Evolutionary conservation across 2,329 filamentous ascomycete genomes (phyloP).

Genomic region (Hypoxylon sp.): DNA sequence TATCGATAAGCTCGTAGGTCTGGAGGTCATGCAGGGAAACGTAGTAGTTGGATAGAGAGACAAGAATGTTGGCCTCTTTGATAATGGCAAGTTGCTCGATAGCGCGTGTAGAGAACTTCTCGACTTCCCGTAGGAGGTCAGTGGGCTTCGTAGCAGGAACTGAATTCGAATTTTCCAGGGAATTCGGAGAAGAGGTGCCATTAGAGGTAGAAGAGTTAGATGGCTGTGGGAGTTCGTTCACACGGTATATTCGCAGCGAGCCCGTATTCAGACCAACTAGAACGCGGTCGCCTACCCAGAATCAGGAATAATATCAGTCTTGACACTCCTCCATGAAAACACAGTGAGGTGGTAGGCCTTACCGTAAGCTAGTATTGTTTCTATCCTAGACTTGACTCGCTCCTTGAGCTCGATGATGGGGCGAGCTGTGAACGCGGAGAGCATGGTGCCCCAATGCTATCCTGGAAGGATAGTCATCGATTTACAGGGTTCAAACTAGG

Average conservation of each 20-base stretch:
- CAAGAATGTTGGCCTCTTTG: conserved; percentile 91
- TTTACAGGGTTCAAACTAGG: neutral
- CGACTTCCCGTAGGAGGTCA: conserved; percentile 90
- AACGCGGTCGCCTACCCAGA: conserved; percentile 81
- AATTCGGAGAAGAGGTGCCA: conserved; percentile 46
- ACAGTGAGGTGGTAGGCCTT: conserved; percentile 49
- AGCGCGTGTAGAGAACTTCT: conserved; percentile 91
- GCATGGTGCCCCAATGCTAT: conserved; percentile 72
- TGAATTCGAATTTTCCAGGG: conserved; percentile 49
- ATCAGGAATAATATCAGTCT: conserved; percentile 14
- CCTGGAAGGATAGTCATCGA: conserved; percentile 36
- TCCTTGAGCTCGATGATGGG: conserved; percentile 97
- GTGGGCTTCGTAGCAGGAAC: conserved; percentile 68
- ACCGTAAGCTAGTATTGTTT: conserved; percentile 94
- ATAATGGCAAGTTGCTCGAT: conserved; percentile 96
- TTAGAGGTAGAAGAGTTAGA: conserved; percentile 56
- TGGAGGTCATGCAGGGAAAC: conserved; percentile 92
- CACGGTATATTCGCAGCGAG: conserved; percentile 88
- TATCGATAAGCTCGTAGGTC: conserved; percentile 85
- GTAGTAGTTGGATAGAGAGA: conserved; percentile 91
- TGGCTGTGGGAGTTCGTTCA: conserved; percentile 75
- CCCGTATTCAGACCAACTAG: conserved; percentile 94
- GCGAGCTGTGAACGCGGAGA: conserved; percentile 96
- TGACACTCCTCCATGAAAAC: neutral
- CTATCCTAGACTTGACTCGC: conserved; percentile 97